Evolutionary conservation across 2,329 filamentous ascomycete species (phyloP).

Genomic region (Xylaria sp.): DNA sequence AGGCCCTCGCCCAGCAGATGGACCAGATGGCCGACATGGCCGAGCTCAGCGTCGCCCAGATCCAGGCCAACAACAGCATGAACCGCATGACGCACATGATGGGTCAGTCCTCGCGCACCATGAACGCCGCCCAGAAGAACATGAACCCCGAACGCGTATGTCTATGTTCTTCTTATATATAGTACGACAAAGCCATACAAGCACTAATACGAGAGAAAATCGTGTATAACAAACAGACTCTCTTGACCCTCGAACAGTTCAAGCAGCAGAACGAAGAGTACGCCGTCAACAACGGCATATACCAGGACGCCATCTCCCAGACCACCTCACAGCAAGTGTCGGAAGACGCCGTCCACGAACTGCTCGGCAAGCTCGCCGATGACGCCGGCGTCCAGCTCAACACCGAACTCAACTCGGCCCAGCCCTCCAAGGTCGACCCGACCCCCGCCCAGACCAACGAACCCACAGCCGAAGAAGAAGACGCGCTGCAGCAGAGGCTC

Average conservation of each 20-base stretch:
- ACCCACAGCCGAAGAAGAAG: conserved; percentile 81
- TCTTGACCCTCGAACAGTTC: conserved; percentile 70
- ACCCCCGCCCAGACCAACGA: conserved; percentile 63
- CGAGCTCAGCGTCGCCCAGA: conserved; percentile 68
- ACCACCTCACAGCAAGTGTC: conserved; percentile 78
- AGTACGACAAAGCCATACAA: too few species aligned
- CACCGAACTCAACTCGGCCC: conserved; percentile 73
- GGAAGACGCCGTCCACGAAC: conserved; percentile 85
- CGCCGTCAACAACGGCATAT: conserved; percentile 76
- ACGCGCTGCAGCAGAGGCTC: conserved; percentile 73
- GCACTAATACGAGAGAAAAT: conserved; percentile 7
- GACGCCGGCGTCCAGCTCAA: conserved; percentile 86
- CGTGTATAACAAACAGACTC: too few species aligned
- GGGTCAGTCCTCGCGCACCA: conserved; percentile 67
- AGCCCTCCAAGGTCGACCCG: conserved; percentile 68
- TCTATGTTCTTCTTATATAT: background rate
- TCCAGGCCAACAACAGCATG: conserved; percentile 73
- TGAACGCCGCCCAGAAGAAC: conserved; percentile 67
- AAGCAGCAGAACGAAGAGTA: conserved; percentile 72
- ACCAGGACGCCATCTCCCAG: conserved; percentile 85
- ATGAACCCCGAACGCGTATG: conserved; percentile 68
- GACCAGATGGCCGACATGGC: conserved; percentile 74
- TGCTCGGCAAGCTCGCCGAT: conserved; percentile 87
- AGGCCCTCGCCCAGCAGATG: conserved; percentile 71
- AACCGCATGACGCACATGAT: conserved; percentile 74